A percentile compares a stretch with the other conserved stretches of the same genome.
phyloP scores from a whole-genome alignment of 345 rosid genomes.

The Leavenworthia alabamica region DNA sequence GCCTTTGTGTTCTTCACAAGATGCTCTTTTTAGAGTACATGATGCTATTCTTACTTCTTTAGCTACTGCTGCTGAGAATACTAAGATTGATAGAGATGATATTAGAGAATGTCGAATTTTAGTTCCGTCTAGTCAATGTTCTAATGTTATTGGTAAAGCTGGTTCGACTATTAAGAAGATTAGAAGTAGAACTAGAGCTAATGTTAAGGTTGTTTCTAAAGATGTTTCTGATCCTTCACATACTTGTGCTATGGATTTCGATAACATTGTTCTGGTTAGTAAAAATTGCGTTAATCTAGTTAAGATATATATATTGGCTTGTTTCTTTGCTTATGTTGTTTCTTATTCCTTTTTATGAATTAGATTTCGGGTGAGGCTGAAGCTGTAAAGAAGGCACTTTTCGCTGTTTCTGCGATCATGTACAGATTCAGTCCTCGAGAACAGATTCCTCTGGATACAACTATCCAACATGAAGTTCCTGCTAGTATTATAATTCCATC shows the following conservation, averaged over 20 bases:
- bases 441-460: constrained; percentile 76
- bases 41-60: constrained; percentile 55
- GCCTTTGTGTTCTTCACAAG: constrained; percentile 83
- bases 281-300: no score
- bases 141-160: constrained; percentile 84
- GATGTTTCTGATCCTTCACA: constrained; percentile 77
- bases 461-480: constrained; percentile 53
- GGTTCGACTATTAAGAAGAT: constrained; percentile 72
- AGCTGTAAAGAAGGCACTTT: constrained; percentile 76
- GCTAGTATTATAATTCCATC: constrained; percentile 83
- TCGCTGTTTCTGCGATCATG: constrained; percentile 81
- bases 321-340: neutral
- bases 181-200: constrained; percentile 65
- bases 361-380: constrained; percentile 79
- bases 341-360: constrained; percentile 4
- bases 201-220: constrained; percentile 64
- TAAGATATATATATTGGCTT: no score
- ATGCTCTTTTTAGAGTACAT: constrained; percentile 79
- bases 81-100: constrained; percentile 48
- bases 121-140: constrained; percentile 91
- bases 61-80: constrained; percentile 43
- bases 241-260: constrained; percentile 89
- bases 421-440: constrained; percentile 80
- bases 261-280: constrained; percentile 77
- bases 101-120: constrained; percentile 77